A percentile compares a stretch with the other conserved stretches of the same genome.
phyloP scores from a whole-genome alignment of 2,329 filamentous ascomycete genomes.

The Aspergillus persii region DNA sequence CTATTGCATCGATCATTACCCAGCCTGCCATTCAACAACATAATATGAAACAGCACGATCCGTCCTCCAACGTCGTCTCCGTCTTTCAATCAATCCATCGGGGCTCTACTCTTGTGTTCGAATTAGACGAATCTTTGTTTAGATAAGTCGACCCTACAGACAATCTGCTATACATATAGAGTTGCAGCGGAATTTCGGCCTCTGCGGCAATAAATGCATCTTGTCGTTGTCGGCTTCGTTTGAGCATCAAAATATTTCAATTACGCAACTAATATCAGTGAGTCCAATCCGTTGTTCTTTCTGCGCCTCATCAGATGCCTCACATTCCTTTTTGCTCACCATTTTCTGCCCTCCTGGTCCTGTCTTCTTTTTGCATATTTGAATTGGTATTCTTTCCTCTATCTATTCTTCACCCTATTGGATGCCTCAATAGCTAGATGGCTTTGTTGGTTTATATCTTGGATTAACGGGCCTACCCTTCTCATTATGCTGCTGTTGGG shows the following conservation, averaged over 20 bases:
- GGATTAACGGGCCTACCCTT: not conserved
- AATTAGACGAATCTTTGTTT: not conserved
- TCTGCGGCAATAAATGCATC: slow-evolving; percentile 20
- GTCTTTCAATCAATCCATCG: not conserved
- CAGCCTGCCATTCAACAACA: not conserved
- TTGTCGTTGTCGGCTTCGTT: slow-evolving; percentile 8
- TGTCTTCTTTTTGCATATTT: not conserved
- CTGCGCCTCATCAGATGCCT: not conserved
- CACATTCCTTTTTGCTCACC: not conserved
- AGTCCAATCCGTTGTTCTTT: slow-evolving; percentile 10
- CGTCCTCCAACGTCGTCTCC: not conserved
- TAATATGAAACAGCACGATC: not conserved
- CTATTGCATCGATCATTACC: not conserved
- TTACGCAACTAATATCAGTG: slow-evolving; percentile 21
- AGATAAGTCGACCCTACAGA: slow-evolving; percentile 7
- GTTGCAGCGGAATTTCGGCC: slow-evolving; percentile 15
- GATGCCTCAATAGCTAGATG: not conserved
- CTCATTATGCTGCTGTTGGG: not conserved
- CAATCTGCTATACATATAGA: slow-evolving; percentile 12
- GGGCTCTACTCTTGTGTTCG: not conserved
- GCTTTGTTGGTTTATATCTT: not conserved
- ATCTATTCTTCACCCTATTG: not conserved
- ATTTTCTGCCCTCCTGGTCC: not conserved
- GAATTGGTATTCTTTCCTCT: not conserved
- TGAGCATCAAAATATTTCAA: slow-evolving; percentile 1